Base-by-base conservation (phyloP, 805 yeast species). In the Starmerella bacillaris region DNA sequence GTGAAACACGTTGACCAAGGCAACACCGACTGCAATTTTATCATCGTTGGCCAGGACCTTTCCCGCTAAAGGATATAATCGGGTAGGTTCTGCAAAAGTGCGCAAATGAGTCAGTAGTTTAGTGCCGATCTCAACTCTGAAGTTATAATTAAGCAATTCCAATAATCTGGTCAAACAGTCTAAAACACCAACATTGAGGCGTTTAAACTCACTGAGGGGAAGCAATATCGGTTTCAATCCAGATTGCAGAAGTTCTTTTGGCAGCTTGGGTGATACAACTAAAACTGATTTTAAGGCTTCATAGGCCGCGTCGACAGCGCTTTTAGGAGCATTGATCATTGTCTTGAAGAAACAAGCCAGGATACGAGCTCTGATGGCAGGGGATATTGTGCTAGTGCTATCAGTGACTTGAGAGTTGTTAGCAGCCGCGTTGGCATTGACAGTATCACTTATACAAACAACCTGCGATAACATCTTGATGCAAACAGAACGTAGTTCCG, bases 261-360 rank as follows among this genome's bases (percentile, higher is more conserved):
- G 98, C 29, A 92, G 62, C 45, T 82, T 82, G 1, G 43, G 41
- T 50, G 82, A 82, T 48, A 78, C 92, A 7, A 83, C 71, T 18
- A 89, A 61, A 18, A 86, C 92, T 12, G 75, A 69, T 44, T 78
- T 75, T 43, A 89, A 61, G 1, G 95, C 98, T 31, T 70, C 70
- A 49, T 84, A 86, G 1, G 98, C 93, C 3, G 96, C 94, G 51
- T 82, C 80, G 36, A 89, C 84, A 15, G 84, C 84, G 42, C 78
- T 78, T 4, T 77, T 70, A 0, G 94, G 79, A 31, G 74, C 74
- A 34, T 84, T 78, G 50, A 89, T 72, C 51, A 89, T 65, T 0
- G 94, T 84, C 51, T 84, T 86, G 68, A 89, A 89, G 54, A 89
- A 86, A 0, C 89, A 94, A 4, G 94, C 92, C 40, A 92, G 63